Base-by-base conservation (phyloP, 1,284 basidiomycete genomes). In the Ustanciosporium gigantosporum region DNA sequence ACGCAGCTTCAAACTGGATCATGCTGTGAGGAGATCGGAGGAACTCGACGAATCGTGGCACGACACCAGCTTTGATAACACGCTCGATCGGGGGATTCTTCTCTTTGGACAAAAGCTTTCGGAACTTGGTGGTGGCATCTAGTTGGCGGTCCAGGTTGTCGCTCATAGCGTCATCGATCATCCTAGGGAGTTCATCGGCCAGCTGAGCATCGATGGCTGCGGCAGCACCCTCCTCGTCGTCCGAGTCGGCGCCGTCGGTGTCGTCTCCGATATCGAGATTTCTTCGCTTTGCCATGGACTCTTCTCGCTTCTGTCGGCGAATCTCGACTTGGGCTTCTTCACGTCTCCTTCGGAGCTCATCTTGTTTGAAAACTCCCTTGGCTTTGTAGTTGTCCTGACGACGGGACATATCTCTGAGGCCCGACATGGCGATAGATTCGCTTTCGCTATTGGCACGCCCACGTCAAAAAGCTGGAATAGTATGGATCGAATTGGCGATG, bases 61-160 rank as follows among this genome's bases (percentile, higher is more conserved):
- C 91, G 43, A 99, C 94, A 56, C 91, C 90, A 80, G 92, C 95
- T 73, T 92, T 90, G 79, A 99, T 98, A 69, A 99, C 95, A 76
- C 88, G 87, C 80, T 98, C 95, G 79, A 99, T 99, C n/a, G 94
- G 94, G 29, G 94, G 94, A 79, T 97, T 99, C 83, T 93, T 94
- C 83, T 99, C 94, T 83, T 99, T 99, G 69, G 94, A 97, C 53
- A 98, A 86, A 79, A 66, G 49, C 79, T 98, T 99, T 77, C 95
- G 87, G 84, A 98, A 98, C 82, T 91, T 95, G 73, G 81, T 84
- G 21, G 93, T 97, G 70, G 92, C 88, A 79, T 96, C 92, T 58
- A 96, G 83, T 81, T 97, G 93, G 69, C 86, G 87, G 64, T 97
- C 91, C 36, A 87, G 82, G 79, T 93, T 88, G 64, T 92, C 88